Base-by-base conservation (phyloP, 2,329 filamentous ascomycete species). In the Beauveria sp. region DNA sequence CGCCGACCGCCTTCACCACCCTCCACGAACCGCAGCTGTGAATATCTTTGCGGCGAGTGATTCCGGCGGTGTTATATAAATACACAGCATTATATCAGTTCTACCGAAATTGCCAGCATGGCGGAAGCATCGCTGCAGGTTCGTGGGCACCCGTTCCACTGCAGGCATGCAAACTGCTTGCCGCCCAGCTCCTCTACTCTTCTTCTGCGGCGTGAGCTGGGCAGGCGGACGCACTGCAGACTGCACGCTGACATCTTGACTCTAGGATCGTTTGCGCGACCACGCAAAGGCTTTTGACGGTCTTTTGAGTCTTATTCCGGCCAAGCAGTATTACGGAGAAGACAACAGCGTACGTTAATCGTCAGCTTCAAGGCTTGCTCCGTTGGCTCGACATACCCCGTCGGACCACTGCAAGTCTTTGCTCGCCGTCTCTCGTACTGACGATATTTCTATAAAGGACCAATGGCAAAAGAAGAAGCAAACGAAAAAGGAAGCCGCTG, bases 401-500 rank as follows among this genome's bases (percentile, higher is more conserved):
- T 61, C 24, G 45, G 51, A 54, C 54, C 46, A 52, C 56, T 64
- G 60, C 53, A 52, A 54, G 34, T 38, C 49, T 31, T 24, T 50
- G 34, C 26, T 42, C 20, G 49, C 50, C 42, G 24, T 43, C n/a
- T n/a, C n/a, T 28, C 31, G 51, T 54, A 34, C 46, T 56, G 31
- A 26, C 40, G 31, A 16, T 18, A 22, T 51, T 12, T 14, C 7
- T 28, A 52, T n/a, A 65, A 70, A 96, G 91, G 89, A 95, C 69
- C 91, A 97, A 87, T 96, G 92, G 91, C 73, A 87, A 74, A 88
- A 88, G 72, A 96, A 95, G 78, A 98, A 98, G 80, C 93, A 98
- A 77, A 93, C 91, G 56, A 96, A 96, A 73, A 89, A 91, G 74
- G 84, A 96, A 75, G 90, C 90, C 63, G 85, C 86, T 65, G 87